Percentiles rank a stretch among this genome's conserved stretches.
phyloP scores from a whole-genome alignment of 2,329 filamentous ascomycete species.

The Alternaria gaisen region DNA sequence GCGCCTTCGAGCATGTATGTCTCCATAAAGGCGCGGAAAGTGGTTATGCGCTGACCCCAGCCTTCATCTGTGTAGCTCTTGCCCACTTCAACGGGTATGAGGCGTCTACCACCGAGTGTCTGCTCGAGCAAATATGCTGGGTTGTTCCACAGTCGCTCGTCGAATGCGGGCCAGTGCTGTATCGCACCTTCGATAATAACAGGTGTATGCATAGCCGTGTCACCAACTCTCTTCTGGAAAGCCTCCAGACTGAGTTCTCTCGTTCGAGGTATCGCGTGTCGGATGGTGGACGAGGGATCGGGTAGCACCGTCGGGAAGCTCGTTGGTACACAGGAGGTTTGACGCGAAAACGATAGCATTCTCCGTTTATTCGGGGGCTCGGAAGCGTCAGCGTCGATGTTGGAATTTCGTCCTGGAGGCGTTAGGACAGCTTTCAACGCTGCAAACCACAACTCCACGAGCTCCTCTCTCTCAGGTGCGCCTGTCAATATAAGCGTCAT shows the following conservation, averaged over 20 bases:
- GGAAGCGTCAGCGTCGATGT: background rate
- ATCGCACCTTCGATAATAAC: constrained; percentile 74
- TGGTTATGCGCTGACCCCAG: constrained; percentile 84
- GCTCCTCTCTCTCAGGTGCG: constrained; percentile 37
- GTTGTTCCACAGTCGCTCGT: constrained; percentile 73
- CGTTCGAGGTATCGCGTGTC: constrained; percentile 32
- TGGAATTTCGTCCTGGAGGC: background rate
- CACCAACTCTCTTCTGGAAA: constrained; percentile 43
- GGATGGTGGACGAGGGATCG: constrained; percentile 19
- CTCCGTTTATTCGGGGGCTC: constrained; percentile 29
- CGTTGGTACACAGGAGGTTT: constrained; percentile 7
- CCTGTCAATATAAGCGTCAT: constrained; percentile 77
- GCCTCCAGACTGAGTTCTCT: constrained; percentile 28
- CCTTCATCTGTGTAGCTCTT: constrained; percentile 84
- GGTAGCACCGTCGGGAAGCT: constrained; percentile 29
- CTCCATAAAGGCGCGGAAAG: constrained; percentile 75
- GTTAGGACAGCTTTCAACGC: constrained; percentile 52
- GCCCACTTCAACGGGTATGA: constrained; percentile 88
- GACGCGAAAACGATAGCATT: constrained; percentile 18
- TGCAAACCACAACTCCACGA: constrained; percentile 60
- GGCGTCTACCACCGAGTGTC: constrained; percentile 78
- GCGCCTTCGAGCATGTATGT: constrained; percentile 62
- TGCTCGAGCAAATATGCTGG: constrained; percentile 75
- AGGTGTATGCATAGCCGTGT: constrained; percentile 54
- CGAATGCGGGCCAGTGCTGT: constrained; percentile 79